Evolutionary conservation across 352 stramenopile genomes (phyloP), one percentile per base, ranked within the genome.

Genomic region (Heterotrichella gracilis): DNA sequence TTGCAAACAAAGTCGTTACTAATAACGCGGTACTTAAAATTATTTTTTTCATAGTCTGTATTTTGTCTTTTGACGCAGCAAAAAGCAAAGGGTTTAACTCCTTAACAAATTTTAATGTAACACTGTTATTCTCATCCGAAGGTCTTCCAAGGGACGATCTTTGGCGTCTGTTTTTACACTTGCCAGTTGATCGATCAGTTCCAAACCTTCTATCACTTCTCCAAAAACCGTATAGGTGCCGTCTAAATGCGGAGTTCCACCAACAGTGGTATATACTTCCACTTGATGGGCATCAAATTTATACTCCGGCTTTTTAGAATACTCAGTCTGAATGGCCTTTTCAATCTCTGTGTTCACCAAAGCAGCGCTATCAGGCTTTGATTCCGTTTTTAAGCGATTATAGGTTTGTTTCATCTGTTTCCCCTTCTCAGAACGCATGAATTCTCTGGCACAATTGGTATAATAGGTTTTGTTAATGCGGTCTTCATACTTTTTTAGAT

Each of bases 51-150:
- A 53, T 53, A 17, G 32, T 9, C 32, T n/a, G n/a, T n/a, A n/a
- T 53, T 53, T 53, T 53, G 9, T 53, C 32, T 53, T 53, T 53
- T 53, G 32, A n/a, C n/a, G n/a, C n/a, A n/a, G n/a, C n/a, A n/a
- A n/a, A n/a, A n/a, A n/a, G n/a, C n/a, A n/a, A n/a, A n/a, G n/a
- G n/a, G n/a, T n/a, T n/a, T n/a, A n/a, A n/a, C n/a, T n/a, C n/a
- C n/a, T n/a, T n/a, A n/a, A 53, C 9, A 53, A 53, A 53, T 9
- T 53, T 53, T 53, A 53, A 53, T 53, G 9, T 9, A 53, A 17
- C 32, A 53, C 9, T 53, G 32, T 53, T 53, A 53, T 53, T 53
- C n/a, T 53, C 32, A 53, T 53, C 9, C 32, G 32, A n/a, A 53
- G 9, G n/a, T 53, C 32, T n/a, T 53, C n/a, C 32, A 53, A n/a